Base-by-base conservation (phyloP, 179 eudicot species). In the Heliamphora pulchella region DNA sequence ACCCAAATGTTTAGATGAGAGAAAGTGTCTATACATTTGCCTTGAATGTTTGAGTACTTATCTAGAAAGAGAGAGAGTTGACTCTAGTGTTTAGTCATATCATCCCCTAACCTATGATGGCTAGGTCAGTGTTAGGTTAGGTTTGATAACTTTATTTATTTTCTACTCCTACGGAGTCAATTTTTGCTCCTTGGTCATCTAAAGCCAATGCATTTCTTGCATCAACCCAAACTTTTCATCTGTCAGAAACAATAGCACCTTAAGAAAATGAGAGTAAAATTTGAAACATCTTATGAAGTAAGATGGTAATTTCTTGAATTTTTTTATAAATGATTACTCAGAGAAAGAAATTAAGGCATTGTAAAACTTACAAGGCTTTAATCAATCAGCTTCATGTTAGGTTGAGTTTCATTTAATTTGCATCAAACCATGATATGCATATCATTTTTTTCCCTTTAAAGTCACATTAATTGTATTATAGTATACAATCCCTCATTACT, bases 211-310 rank as follows among this genome's bases (percentile, higher is more conserved):
- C 86, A 79, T 87, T 84, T 57, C 79, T 79, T 3, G 85, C 87
- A 86, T 89, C 88, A 93, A 87, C 48, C 89, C 87, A 67, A 93
- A 87, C 89, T 90, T 93, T 17, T 86, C 79, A 75, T 92, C 97
- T 93, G 89, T 63, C 82, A 81, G 59, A 79, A 55, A 47, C 9
- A 63, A 8, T 15, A 39, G 14, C 61, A 14, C 55, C 75, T 4
- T 41, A 7, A 64, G 11, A 46, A 44, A 67, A 43, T 67, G 1
- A 67, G 57, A 48, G 20, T 44, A 0, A 15, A 46, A 68, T 44
- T 47, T 44, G 44, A 72, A 71, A 71, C 1, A 47, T 14, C 41
- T 63, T 20, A 63, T 3, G 20, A 17, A 47, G 7, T 71, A 8
- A 20, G 22, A 51, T 50, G 76, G 76, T 31, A 48, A 31, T 31